Percentiles rank a stretch among this genome's conserved stretches.
phyloP scores from a whole-genome alignment of 176 grass and related monocot genomes.

The Lolium multiflorum region DNA sequence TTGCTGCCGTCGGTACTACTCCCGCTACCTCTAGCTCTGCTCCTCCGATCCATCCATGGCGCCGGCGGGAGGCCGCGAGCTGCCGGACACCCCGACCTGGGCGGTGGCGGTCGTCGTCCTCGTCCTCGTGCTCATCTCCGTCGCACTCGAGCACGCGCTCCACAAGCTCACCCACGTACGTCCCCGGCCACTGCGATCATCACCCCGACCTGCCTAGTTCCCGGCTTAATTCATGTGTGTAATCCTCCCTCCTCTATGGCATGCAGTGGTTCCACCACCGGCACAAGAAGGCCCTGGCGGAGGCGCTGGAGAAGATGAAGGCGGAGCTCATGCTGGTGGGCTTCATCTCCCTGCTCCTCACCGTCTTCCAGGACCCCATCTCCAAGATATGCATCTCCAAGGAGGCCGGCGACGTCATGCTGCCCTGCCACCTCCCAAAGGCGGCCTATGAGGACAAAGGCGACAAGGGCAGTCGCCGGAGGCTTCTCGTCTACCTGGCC shows the following conservation, averaged over 20 bases:
- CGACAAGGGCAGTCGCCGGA: constrained; percentile 8
- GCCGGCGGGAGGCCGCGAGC: constrained; percentile 21
- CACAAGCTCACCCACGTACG: constrained; percentile 72
- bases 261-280: constrained; percentile 77
- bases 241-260: not conserved
- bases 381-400: constrained; percentile 68
- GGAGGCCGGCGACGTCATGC: constrained; percentile 60
- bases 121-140: constrained; percentile 67
- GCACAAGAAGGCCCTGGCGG: constrained; percentile 76
- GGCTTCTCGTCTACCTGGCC: constrained; percentile 42
- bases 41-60: constrained; percentile 21
- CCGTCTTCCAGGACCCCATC: constrained; percentile 57
- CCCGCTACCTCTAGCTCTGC: not conserved
- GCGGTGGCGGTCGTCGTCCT: constrained; percentile 72
- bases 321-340: constrained; percentile 92
- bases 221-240: not conserved
- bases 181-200: not conserved
- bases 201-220: no score
- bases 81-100: constrained; percentile 75
- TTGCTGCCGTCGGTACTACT: not conserved
- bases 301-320: constrained; percentile 94
- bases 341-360: constrained; percentile 88
- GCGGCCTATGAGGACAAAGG: not conserved
- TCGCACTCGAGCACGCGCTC: constrained; percentile 73
- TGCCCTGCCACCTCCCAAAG: constrained; percentile 50